phyloP scores from a whole-genome alignment of 768 basidiomycete genomes.

The Hypholoma fasciculare region DNA sequence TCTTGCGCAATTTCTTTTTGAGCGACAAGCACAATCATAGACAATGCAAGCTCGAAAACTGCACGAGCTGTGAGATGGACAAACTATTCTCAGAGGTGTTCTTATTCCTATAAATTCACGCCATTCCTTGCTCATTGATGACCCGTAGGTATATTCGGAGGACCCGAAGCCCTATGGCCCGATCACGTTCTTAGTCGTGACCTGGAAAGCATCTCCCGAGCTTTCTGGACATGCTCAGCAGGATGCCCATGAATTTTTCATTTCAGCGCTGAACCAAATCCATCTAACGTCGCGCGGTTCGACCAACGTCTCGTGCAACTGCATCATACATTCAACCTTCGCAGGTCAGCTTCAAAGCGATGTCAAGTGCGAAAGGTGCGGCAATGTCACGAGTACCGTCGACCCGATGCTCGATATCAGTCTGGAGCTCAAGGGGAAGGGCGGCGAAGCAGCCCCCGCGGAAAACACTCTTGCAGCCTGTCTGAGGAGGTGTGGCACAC shows the following conservation, averaged over 20 bases:
- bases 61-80: conserved; percentile 95
- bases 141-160: conserved; percentile 51
- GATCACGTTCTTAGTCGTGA: conserved; percentile 76
- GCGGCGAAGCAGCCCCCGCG: conserved; percentile 38
- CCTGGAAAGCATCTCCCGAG: conserved; percentile 81
- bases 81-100: conserved; percentile 72
- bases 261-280: conserved; percentile 82
- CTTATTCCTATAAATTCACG: background rate
- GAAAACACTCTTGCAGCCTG: conserved; percentile 75
- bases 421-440: conserved; percentile 69
- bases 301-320: conserved; percentile 81
- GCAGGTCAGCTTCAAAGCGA: conserved; percentile 86
- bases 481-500: conserved; percentile 58
- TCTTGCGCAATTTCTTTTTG: conserved; percentile 86
- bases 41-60: conserved; percentile 69
- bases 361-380: conserved; percentile 85
- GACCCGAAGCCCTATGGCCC: conserved; percentile 74
- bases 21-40: conserved; percentile 84
- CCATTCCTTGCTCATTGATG: background rate
- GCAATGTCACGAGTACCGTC: conserved; percentile 71
- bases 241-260: conserved; percentile 90
- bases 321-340: conserved; percentile 90
- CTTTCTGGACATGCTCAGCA: conserved; percentile 93
- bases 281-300: conserved; percentile 76
- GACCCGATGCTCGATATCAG: conserved; percentile 94